These are phyloP conservation scores for Coelastrella sp. DNA, from an alignment of 139 green algal genomes.

Conservation along the genomic window DNA sequence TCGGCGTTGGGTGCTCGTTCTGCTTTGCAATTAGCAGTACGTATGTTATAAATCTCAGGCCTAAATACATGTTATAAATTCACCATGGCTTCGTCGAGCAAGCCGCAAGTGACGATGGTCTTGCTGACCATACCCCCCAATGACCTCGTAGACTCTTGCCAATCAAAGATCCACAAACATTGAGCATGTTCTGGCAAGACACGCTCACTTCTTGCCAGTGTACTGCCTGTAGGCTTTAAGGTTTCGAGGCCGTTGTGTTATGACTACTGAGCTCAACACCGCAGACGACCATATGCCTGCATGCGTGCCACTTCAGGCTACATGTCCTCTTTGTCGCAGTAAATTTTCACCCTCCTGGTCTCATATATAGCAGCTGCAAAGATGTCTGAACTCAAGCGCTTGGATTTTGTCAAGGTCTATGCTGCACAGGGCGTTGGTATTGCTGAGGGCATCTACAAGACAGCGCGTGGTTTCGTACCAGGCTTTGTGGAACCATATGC, in stretches of 20 bases:
- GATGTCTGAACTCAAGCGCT: slow-evolving; percentile 28
- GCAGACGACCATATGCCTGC: neutral
- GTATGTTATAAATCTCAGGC: no score
- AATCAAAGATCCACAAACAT: neutral
- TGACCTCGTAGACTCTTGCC: neutral
- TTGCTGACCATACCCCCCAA: neutral
- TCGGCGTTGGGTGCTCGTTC: no score
- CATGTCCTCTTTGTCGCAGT: neutral
- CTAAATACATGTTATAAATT: no score
- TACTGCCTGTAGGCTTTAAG: neutral
- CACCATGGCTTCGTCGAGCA: no score
- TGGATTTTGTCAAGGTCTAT: slow-evolving; percentile 38
- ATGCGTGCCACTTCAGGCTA: neutral
- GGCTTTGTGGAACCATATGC: slow-evolving; percentile 36
- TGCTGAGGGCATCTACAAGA: slow-evolving; percentile 40
- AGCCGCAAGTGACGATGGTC: no score
- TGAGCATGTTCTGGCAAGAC: no score
- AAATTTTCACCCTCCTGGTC: no score
- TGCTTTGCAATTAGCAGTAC: no score
- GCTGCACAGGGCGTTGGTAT: neutral
- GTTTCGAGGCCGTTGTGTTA: neutral
- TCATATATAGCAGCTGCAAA: no score
- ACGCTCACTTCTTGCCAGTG: neutral
- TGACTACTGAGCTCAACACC: neutral
- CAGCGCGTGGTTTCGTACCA: slow-evolving; percentile 37